Conservation (phyloP, 257 asterid genomes). For the Przewalskia tangutica region DNA sequence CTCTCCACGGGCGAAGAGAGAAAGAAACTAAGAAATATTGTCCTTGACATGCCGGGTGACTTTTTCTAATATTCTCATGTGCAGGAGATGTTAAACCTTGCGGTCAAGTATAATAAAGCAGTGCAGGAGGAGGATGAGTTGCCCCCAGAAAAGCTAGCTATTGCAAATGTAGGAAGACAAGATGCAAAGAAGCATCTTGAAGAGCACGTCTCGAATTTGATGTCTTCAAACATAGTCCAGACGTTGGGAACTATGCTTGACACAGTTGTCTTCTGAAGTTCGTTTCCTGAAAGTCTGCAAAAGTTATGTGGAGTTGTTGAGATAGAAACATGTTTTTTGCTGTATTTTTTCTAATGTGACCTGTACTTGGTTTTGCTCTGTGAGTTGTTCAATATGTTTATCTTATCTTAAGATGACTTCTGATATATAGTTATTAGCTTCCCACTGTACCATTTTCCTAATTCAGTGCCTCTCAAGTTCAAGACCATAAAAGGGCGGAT, state of each 20-base stretch:
- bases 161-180: conserved; percentile 93
- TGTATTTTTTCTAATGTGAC: background rate
- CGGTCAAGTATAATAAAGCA: conserved; percentile 82
- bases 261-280: conserved; percentile 68
- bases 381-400: background rate
- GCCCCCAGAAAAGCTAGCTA: conserved; percentile 83
- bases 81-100: conserved; percentile 90
- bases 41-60: background rate
- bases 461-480: background rate
- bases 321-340: background rate
- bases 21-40: background rate
- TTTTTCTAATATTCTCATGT: conserved; percentile 10
- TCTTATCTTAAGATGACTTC: background rate
- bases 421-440: background rate
- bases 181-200: conserved; percentile 96
- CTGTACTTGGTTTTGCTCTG: background rate
- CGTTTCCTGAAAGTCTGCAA: background rate
- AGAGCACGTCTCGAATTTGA: conserved; percentile 86
- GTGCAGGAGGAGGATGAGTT: conserved; percentile 96
- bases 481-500: background rate
- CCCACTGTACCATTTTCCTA: background rate
- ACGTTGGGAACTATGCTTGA: conserved; percentile 92
- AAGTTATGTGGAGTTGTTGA: background rate
- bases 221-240: conserved; percentile 92
- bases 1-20: background rate